These are phyloP conservation scores for Saccharomycopsis microspora DNA, from an alignment of 805 yeast genomes.

Conservation along the genomic window DNA sequence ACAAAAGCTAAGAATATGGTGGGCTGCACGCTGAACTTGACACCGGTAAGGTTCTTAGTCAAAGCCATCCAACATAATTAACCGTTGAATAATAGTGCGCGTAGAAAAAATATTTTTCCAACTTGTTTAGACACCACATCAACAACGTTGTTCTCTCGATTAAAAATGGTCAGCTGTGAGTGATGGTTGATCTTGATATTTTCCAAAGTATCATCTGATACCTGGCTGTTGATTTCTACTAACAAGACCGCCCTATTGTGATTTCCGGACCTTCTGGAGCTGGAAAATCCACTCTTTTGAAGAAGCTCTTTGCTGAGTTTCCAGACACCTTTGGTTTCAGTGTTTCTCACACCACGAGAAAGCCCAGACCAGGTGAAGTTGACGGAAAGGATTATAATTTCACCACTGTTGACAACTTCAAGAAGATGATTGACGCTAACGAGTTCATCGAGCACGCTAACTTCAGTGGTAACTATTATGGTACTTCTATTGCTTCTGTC, in stretches of 20 bases:
- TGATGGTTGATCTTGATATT: no score
- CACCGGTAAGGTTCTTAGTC: no score
- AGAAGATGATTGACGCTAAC: slow-evolving; percentile 56
- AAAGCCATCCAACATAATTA: no score
- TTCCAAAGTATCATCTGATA: no score
- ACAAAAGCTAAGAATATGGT: no score
- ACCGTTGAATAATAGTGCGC: no score
- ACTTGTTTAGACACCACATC: no score
- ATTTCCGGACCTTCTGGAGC: slow-evolving; percentile 95
- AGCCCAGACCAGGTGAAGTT: slow-evolving; percentile 84
- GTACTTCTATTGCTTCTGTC: slow-evolving; percentile 83
- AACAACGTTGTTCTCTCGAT: no score
- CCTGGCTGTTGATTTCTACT: background rate
- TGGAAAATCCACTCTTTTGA: slow-evolving; percentile 90
- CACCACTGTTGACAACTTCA: slow-evolving; percentile 67
- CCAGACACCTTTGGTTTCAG: slow-evolving; percentile 91
- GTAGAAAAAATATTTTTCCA: no score
- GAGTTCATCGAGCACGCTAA: slow-evolving; percentile 97
- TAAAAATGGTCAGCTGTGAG: no score
- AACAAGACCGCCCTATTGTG: slow-evolving; percentile 68
- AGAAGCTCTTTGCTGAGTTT: slow-evolving; percentile 79
- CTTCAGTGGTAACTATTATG: slow-evolving; percentile 95
- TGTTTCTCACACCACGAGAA: slow-evolving; percentile 85
- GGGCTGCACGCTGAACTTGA: no score
- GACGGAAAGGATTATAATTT: slow-evolving; percentile 88